Evolutionary conservation across 75 land plant genomes (phyloP), one percentile per base, ranked within the genome.

Genomic region (Chamaecyparis obtusa): DNA sequence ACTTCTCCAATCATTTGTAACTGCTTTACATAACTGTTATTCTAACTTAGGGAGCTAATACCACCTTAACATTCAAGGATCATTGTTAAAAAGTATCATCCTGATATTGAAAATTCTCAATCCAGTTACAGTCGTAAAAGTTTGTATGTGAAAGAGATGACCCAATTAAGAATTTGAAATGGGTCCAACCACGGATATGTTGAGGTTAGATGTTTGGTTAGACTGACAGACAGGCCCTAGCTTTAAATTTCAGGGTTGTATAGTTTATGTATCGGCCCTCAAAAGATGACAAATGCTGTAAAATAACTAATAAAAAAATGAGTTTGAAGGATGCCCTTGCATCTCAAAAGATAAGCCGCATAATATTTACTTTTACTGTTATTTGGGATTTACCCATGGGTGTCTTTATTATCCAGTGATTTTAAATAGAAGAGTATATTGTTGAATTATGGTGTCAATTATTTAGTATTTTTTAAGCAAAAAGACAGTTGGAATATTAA

Each of bases 281-380:
- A 81, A 3, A 74, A 74, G 76, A 74, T 74, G 76, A 32, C n/a
- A 78, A n/a, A 43, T 81, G 83, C 33, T 81, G 83, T 81, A 81
- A 81, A 46, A 46, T 46, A 81, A 79, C 43, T 46, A 79, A 79
- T 79, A 79, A 79, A 79, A 17, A 41, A 19, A 81, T 46, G 9
- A 21, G 51, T 81, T 46, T 81, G 83, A 46, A 43, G 83, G 33
- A 64, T 6, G 48, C 46, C 27, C 54, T 43, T 81, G 33, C 13
- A 81, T 46, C 48, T 80, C 3, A 27, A n/a, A 67, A 71, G 75
- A 30, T 74, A 30, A 74, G 14, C 8, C 21, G n/a, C 9, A 24
- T 27, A 33, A 33, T 74, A 33, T 74, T 11, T 33, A 13, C 37
- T 33, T 74, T 33, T 71, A 71, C 75, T 71, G 35, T 71, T 32